These are phyloP conservation scores for Anisodus acutangulus DNA, from an alignment of 257 asterid genomes.

Conservation along the genomic window DNA sequence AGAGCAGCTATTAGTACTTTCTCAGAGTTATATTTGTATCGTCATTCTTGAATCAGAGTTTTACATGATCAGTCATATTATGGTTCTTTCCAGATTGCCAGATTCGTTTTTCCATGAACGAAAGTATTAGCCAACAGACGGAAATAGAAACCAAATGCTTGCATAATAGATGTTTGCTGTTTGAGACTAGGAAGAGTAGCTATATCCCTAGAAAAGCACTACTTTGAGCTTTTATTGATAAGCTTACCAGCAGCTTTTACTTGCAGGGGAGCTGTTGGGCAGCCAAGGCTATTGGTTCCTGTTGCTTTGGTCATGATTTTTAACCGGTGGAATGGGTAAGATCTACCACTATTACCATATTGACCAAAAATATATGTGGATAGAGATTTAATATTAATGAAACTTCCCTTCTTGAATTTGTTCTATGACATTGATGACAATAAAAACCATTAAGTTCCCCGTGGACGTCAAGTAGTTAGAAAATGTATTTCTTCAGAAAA, in stretches of 20 bases:
- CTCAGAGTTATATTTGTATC: neutral
- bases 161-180: neutral
- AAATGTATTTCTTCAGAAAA: neutral
- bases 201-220: neutral
- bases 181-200: neutral
- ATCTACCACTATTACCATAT: constrained; percentile 15
- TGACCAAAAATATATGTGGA: neutral
- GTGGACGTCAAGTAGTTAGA: neutral
- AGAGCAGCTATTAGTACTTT: neutral
- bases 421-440: neutral
- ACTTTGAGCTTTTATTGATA: neutral
- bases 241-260: constrained; percentile 15
- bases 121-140: neutral
- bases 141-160: neutral
- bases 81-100: neutral
- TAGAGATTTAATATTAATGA: neutral
- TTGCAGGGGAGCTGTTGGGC: constrained; percentile 87
- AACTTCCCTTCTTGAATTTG: neutral
- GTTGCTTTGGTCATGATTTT: constrained; percentile 83
- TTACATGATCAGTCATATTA: neutral
- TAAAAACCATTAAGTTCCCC: neutral
- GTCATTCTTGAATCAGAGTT: neutral
- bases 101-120: neutral
- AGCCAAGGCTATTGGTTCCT: constrained; percentile 89
- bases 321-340: constrained; percentile 91